phyloP scores from a whole-genome alignment of 495 filamentous ascomycete genomes.

The Tuber magnatum region DNA sequence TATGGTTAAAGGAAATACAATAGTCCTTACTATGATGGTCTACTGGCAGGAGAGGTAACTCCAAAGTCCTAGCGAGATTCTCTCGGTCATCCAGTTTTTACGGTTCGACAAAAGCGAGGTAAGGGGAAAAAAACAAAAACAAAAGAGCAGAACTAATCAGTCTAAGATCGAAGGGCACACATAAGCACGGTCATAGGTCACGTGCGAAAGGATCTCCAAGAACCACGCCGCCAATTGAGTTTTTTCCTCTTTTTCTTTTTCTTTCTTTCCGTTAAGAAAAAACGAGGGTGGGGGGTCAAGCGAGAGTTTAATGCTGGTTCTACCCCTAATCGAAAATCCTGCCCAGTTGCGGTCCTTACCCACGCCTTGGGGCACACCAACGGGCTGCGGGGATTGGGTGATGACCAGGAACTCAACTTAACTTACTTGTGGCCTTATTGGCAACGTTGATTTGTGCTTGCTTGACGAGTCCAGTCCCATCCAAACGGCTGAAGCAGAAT shows the following conservation, averaged over 20 bases:
- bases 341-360: conserved; percentile 20
- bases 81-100: no score
- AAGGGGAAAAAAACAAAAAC: not conserved
- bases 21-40: no score
- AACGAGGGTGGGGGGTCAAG: conserved; percentile 2
- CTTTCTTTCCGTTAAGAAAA: not conserved
- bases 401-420: conserved; percentile 13
- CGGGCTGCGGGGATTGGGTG: conserved; percentile 11
- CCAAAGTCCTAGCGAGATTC: not conserved
- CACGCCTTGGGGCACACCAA: conserved; percentile 20
- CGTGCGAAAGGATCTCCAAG: conserved; percentile 31
- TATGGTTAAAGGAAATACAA: no score
- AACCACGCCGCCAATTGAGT: conserved; percentile 10
- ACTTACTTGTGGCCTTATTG: not conserved
- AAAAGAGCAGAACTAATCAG: no score
- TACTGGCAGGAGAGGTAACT: not conserved
- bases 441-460: conserved; percentile 1
- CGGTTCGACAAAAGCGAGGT: not conserved
- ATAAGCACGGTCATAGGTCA: conserved; percentile 11
- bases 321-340: not conserved
- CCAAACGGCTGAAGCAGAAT: not conserved
- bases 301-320: conserved; percentile 11
- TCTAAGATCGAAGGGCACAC: conserved; percentile 14
- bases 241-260: conserved; percentile 7
- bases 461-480: not conserved